phyloP scores from a whole-genome alignment of 805 yeast species.

The Maudiozyma saulgeensis region DNA sequence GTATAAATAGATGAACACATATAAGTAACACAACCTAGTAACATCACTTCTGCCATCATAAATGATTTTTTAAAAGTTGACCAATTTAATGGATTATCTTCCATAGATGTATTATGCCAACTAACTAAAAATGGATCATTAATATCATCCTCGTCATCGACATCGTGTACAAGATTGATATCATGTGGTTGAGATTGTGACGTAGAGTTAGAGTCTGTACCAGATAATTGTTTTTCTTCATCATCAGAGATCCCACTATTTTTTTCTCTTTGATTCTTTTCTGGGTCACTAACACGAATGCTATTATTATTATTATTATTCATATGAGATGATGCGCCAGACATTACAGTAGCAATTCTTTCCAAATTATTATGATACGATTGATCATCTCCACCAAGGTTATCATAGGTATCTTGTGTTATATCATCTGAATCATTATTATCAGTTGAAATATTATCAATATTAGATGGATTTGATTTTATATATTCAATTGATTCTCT shows the following conservation, averaged over 20 bases:
- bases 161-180: background rate
- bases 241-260: background rate
- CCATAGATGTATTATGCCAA: slow-evolving; percentile 34
- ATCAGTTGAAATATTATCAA: background rate
- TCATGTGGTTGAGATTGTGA: background rate
- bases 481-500: no score
- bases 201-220: background rate
- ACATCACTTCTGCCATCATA: slow-evolving; percentile 33
- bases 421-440: background rate
- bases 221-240: slow-evolving; percentile 3
- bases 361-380: background rate
- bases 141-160: background rate
- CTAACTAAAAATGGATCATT: slow-evolving; percentile 24
- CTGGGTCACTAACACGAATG: no score
- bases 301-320: background rate
- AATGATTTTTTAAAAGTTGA: slow-evolving; percentile 32
- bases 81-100: slow-evolving; percentile 53
- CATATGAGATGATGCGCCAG: background rate
- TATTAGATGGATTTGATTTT: no score
- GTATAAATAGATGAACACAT: slow-evolving; percentile 49
- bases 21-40: slow-evolving; percentile 44
- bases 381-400: background rate
- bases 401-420: background rate
- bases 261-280: background rate
- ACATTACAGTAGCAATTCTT: background rate